These are phyloP conservation scores for Samsoniella hepiali DNA, from an alignment of 2,329 filamentous ascomycete species.

Conservation along the genomic window DNA sequence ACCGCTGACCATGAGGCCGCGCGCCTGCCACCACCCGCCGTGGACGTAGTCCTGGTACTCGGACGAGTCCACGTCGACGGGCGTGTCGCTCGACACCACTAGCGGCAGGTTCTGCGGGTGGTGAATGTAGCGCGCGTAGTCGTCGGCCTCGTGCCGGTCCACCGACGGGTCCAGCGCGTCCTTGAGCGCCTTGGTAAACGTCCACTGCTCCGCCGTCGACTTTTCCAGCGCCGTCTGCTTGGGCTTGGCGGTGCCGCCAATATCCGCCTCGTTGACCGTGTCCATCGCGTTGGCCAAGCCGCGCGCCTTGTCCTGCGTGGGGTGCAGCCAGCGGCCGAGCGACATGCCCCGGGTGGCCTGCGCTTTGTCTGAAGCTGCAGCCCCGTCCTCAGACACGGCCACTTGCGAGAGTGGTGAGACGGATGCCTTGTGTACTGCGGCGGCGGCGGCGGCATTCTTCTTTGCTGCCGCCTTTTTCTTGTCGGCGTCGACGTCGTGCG, in stretches of 20 bases:
- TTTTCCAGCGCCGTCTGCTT: conserved; percentile 68
- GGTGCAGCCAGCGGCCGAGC: conserved; percentile 61
- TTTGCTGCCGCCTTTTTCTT: conserved; percentile 64
- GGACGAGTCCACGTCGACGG: conserved; percentile 53
- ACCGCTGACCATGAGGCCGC: conserved; percentile 54
- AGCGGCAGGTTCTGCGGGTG: conserved; percentile 88
- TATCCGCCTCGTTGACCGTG: conserved; percentile 22
- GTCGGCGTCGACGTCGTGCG: conserved; percentile 53
- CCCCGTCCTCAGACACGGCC: conserved; percentile 38
- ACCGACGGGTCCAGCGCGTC: conserved; percentile 86
- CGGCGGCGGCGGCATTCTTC: conserved; percentile 67
- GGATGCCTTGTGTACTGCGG: conserved; percentile 51
- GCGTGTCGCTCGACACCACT: conserved; percentile 67
- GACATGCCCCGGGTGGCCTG: conserved; percentile 46
- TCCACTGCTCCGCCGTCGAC: conserved; percentile 80
- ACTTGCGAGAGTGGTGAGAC: conserved; percentile 29
- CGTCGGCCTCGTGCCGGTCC: conserved; percentile 69
- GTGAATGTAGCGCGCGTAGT: conserved; percentile 84
- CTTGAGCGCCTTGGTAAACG: conserved; percentile 78
- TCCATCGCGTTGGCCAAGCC: conserved; percentile 19
- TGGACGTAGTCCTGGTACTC: conserved; percentile 82
- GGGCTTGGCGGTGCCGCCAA: conserved; percentile 35
- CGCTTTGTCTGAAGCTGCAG: conserved; percentile 37
- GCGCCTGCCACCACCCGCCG: conserved; percentile 61
- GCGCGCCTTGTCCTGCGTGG: conserved; percentile 36